Base-by-base conservation (phyloP, 2,329 filamentous ascomycete species). In the Esteya vermicola region DNA sequence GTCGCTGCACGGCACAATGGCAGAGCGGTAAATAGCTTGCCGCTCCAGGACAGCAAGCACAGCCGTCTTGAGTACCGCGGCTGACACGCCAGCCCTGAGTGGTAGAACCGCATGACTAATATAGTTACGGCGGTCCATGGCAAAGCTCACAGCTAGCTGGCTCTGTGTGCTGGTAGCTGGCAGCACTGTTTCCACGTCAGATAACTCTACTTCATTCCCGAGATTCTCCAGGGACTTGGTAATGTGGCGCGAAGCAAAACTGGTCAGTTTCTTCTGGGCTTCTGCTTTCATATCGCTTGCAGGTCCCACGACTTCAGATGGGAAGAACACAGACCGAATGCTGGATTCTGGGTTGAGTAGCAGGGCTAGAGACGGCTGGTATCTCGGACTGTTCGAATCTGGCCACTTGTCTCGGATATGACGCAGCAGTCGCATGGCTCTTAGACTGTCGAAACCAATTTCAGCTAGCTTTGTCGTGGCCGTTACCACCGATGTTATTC, bases 141-240 rank as follows among this genome's bases (percentile, higher is more conserved):
- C 44, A 35, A 58, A 56, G 39, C 57, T 59, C 6, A 57, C 46
- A 9, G 57, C 47, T 47, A 58, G 50, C 39, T 56, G 55, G 33
- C 55, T 58, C 37, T 58, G 55, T 2, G 53, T 57, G 33, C 48
- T 51, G 2, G 57, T 59, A 9, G 55, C 50, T 4, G 57, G 57
- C 4, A 59, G 46, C 14, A 57, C 44, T 36, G 49, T 48, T 13
- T 53, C 45, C 9, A 59, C 50, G 4, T 50, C 43, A 6, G 42
- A 38, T n/a, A n/a, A n/a, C 6, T 22, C n/a, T 2, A 14, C 3
- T 13, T 33, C 4, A 4, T 9, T 4, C 10, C 28, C 28, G 9
- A 39, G 30, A 22, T 39, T 39, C 13, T 23, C 21, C 8, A 26
- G 31, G 4, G 14, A 20, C 14, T 27, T 22, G 2, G 14, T 12